Base-by-base conservation (phyloP, 371 early-diverging fungal genomes). In the Mortierella sp. region DNA sequence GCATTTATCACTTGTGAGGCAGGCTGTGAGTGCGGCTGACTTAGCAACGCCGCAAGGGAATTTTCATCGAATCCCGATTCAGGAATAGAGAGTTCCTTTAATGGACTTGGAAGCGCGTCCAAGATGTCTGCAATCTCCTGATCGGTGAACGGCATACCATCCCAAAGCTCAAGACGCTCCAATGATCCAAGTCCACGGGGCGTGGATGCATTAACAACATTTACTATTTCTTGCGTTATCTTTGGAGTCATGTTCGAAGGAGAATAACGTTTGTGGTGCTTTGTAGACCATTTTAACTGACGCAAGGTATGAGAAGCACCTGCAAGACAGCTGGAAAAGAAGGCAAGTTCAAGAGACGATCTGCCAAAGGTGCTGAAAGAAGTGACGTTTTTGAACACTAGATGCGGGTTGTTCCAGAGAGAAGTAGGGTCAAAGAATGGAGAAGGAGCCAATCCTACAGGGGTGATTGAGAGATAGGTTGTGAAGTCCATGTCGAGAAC, bases 131-230 rank as follows among this genome's bases (percentile, higher is more conserved):
- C 62, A 24, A 62, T 62, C 10, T 45, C 24, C 14, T 37, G 26
- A 43, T 62, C 62, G 2, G 62, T 26, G 20, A 62, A 62, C 6
- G 40, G 45, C 22, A 43, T 22, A 9, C 62, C 62, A 43, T 62
- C 62, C 62, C 62, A 62, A 43, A 62, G 62, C 6, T 62, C 45
- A 3, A 62, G 26, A 45, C 62, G 43, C 26, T 26, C 16, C 45
- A 62, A 24, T 5, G 45, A n/a, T 24, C 14, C 26, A 12, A 62
- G 28, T 39, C 62, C 62, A 26, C 47, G 37, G 10, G 60, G 37
- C 18, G 9, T 20, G 16, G 60, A 18, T 16, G 12, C 18, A 14
- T 32, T 20, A 6, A n/a, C n/a, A n/a, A 35, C 60, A 1, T 60
- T 24, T 2, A 60, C 24, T 18, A 60, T 60, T 18, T 6, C 18